These are phyloP conservation scores for Saraca asoca DNA, from an alignment of 331 rosid genomes.

Conservation along the genomic window DNA sequence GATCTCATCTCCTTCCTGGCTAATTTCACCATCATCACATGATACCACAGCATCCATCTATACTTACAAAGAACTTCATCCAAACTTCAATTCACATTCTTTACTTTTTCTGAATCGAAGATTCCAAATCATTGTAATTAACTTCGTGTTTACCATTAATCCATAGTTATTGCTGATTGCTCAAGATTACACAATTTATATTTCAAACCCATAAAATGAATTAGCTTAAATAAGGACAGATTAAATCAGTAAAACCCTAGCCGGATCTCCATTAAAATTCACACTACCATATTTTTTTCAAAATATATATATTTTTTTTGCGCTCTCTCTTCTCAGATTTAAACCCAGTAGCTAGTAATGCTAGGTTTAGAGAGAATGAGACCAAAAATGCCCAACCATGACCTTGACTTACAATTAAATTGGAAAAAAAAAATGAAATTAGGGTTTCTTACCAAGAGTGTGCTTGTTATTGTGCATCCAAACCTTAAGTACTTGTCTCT, in stretches of 20 bases:
- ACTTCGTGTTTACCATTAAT: no score
- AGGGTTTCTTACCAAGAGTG: conserved; percentile 90
- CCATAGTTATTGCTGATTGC: neutral
- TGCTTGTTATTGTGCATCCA: conserved; percentile 99
- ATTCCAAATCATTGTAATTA: no score
- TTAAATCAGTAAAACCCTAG: conserved; percentile 43
- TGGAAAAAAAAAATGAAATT: conserved; percentile 28
- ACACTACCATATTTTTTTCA: conserved; percentile 31
- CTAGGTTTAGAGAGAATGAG: conserved; percentile 2
- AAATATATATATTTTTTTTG: neutral
- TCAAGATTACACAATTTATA: neutral
- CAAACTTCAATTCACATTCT: neutral
- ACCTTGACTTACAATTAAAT: conserved; percentile 19
- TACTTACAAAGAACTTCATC: neutral
- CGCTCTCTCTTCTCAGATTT: conserved; percentile 9
- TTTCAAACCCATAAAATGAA: neutral
- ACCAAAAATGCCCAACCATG: conserved; percentile 28
- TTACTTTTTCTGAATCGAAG: neutral
- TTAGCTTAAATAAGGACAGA: conserved; percentile 1
- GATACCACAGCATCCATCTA: neutral
- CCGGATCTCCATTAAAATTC: conserved; percentile 39
- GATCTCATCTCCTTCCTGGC: conserved; percentile 24
- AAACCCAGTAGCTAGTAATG: conserved; percentile 6
- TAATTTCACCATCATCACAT: conserved; percentile 13
- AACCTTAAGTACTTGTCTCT: conserved; percentile 76